Percentiles rank a stretch among this genome's conserved stretches.
These are phyloP conservation scores for Amphichorda felina DNA, from an alignment of 2,329 filamentous ascomycete species.

Conservation along the genomic window DNA sequence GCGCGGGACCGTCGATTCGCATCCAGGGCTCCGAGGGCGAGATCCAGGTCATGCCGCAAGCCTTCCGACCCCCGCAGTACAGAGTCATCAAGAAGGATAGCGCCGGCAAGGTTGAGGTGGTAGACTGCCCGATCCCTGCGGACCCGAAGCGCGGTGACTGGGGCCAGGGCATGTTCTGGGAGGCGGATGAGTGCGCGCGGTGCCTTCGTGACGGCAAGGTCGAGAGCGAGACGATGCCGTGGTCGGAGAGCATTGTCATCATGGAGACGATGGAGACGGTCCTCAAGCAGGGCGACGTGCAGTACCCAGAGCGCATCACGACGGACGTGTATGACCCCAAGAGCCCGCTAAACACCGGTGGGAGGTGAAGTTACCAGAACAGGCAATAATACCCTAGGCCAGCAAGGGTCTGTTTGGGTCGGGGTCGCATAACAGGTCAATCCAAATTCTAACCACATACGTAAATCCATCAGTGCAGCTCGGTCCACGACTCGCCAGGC, in stretches of 20 bases:
- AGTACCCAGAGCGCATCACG: constrained; percentile 43
- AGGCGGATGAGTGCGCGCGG: constrained; percentile 67
- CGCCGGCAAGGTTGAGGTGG: constrained; percentile 33
- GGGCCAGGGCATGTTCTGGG: constrained; percentile 84
- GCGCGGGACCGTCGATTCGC: constrained; percentile 55
- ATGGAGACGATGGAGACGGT: constrained; percentile 61
- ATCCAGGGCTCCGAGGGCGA: constrained; percentile 75
- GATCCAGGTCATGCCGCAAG: constrained; percentile 65
- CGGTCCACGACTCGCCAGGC: no score
- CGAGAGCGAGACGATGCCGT: constrained; percentile 60
- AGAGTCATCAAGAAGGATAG: constrained; percentile 44
- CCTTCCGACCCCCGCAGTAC: constrained; percentile 57
- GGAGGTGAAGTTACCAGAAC: neutral
- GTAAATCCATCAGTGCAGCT: no score
- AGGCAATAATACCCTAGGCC: no score
- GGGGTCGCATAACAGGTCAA: no score
- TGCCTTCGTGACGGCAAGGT: constrained; percentile 66
- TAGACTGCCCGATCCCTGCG: constrained; percentile 40
- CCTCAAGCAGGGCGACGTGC: constrained; percentile 38
- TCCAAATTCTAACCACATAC: no score
- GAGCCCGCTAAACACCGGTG: constrained; percentile 49
- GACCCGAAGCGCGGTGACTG: constrained; percentile 32
- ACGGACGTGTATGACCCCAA: constrained; percentile 45
- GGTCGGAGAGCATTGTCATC: constrained; percentile 68
- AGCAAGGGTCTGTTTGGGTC: no score